Base-by-base conservation (phyloP, 257 asterid species). In the Fraxinus anomala region DNA sequence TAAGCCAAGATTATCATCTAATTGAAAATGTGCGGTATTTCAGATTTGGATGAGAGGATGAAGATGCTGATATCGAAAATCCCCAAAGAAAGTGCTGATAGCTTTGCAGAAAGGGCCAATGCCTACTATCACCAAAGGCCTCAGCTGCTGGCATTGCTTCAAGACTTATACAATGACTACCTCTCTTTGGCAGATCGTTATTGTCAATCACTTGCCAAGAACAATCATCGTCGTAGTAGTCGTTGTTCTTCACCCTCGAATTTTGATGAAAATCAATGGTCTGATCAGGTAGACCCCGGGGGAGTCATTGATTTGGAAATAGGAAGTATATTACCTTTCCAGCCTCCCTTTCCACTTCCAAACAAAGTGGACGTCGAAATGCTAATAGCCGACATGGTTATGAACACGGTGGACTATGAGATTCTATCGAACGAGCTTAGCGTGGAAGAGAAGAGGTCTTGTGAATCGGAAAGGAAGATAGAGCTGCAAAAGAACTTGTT, bases 401-500 rank as follows among this genome's bases (percentile, higher is more conserved):
- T 88, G 82, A 95, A 92, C 84, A 73, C 81, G 0, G 96, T 90
- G 4, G 96, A 93, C 77, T 90, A 82, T 17, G 97, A 93, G 24
- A 76, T 93, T 4, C 65, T 92, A 9, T 23, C 79, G 54, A 76
- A 88, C 5, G 99, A 95, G 88, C 87, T 91, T 4, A 75, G 30
- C 14, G 72, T 54, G 21, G 89, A 83, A 71, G 99, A 93, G 78
- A 87, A 80, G 74, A 79, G 79, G 65, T 82, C 83, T 75, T 81
- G 72, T 0, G 98, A 93, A 75, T 92, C 96, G 0, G 85, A 85
- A 0, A 86, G 94, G 84, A 95, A 95, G 84, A 87, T 84, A 69
- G 98, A 93, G 68, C 87, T 95, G 84, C 98, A 95, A 85, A 86
- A 83, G 88, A 95, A 94, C 82, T 80, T 95, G 81, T 24, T 95